A percentile compares a stretch with the other conserved stretches of the same genome.
These are phyloP conservation scores for Fusarium mexicanum DNA, from an alignment of 2,329 filamentous ascomycete genomes.

Conservation along the genomic window DNA sequence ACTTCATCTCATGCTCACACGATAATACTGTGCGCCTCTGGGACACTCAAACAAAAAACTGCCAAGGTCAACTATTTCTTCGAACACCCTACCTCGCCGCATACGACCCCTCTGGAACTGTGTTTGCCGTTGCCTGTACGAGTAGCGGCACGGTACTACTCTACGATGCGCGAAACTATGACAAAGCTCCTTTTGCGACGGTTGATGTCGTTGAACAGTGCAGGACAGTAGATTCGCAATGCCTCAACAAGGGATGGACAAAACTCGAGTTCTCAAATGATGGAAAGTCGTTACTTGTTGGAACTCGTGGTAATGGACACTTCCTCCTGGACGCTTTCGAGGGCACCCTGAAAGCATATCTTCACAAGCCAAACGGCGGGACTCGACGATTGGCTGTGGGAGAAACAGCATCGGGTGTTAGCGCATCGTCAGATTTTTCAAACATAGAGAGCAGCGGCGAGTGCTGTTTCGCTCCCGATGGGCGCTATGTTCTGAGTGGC, in stretches of 20 bases:
- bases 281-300: constrained; percentile 84
- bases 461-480: constrained; percentile 89
- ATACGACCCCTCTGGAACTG: constrained; percentile 90
- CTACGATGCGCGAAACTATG: constrained; percentile 93
- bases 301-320: constrained; percentile 85
- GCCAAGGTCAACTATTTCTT: constrained; percentile 82
- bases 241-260: constrained; percentile 79
- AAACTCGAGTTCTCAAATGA: constrained; percentile 97
- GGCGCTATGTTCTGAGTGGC: constrained; percentile 88
- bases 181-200: constrained; percentile 86
- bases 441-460: constrained; percentile 74
- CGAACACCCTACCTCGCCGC: constrained; percentile 83
- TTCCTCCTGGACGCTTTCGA: constrained; percentile 95
- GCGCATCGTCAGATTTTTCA: constrained; percentile 48
- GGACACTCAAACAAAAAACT: constrained; percentile 84
- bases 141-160: constrained; percentile 82
- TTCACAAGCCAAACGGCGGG: constrained; percentile 67
- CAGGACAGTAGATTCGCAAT: constrained; percentile 61
- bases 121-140: constrained; percentile 90
- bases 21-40: constrained; percentile 94
- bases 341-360: constrained; percentile 79
- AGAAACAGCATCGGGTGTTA: constrained; percentile 54
- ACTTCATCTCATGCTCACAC: constrained; percentile 89
- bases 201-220: constrained; percentile 79
- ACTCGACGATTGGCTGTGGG: constrained; percentile 64